Percentiles rank a stretch among this genome's conserved stretches.
phyloP scores from a whole-genome alignment of 768 basidiomycete genomes.

The Russula sp. region DNA sequence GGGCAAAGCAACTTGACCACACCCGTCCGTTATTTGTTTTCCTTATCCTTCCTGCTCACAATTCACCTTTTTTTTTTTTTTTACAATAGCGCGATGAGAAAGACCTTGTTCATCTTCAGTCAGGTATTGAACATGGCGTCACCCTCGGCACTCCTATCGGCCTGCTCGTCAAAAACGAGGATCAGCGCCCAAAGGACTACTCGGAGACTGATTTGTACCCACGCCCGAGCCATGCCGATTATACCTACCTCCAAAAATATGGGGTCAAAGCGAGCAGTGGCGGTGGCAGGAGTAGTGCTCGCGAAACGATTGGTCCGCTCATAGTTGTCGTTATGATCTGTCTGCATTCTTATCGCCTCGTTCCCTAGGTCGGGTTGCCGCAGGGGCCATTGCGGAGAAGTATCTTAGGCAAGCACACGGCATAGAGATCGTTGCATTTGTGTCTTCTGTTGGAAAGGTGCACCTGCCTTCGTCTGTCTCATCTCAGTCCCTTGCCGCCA shows the following conservation, averaged over 20 bases:
- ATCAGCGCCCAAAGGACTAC: slow-evolving; percentile 97
- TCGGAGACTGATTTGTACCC: slow-evolving; percentile 97
- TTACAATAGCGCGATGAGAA: slow-evolving; percentile 80
- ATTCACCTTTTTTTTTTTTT: background rate
- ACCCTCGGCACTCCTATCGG: slow-evolving; percentile 98
- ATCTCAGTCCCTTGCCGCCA: slow-evolving; percentile 37
- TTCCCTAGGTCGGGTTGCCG: slow-evolving; percentile 83
- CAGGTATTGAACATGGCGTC: slow-evolving; percentile 87
- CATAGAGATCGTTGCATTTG: slow-evolving; percentile 95
- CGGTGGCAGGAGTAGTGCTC: slow-evolving; percentile 89
- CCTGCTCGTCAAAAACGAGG: slow-evolving; percentile 95
- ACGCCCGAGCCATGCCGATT: slow-evolving; percentile 95
- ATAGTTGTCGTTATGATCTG: background rate
- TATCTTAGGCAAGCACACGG: slow-evolving; percentile 85
- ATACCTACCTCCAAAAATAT: slow-evolving; percentile 96
- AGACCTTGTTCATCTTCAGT: slow-evolving; percentile 89
- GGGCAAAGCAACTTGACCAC: slow-evolving; percentile 97
- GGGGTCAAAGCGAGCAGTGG: slow-evolving; percentile 96
- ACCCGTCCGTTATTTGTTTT: slow-evolving; percentile 53
- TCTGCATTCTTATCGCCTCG: background rate
- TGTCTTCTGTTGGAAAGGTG: slow-evolving; percentile 92
- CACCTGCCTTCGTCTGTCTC: slow-evolving; percentile 56
- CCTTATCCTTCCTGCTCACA: background rate
- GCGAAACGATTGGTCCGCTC: slow-evolving; percentile 85
- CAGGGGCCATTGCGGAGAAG: slow-evolving; percentile 96